These are phyloP conservation scores for Neurospora sp. DNA, from an alignment of 2,329 filamentous ascomycete genomes.

Conservation along the genomic window DNA sequence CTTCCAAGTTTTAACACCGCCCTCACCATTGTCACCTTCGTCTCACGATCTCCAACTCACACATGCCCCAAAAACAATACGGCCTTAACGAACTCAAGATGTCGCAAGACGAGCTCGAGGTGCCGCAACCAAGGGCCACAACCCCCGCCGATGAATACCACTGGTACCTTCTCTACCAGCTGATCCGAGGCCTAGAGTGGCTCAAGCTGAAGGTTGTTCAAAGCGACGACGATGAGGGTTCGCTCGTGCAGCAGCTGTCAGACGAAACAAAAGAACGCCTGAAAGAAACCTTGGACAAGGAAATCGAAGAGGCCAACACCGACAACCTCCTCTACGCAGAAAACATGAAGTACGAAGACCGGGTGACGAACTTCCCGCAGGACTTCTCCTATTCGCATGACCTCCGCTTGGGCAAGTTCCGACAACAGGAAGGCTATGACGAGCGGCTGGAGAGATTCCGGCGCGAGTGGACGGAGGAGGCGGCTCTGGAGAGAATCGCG, in stretches of 20 bases:
- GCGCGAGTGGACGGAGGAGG: background rate
- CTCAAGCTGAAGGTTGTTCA: background rate
- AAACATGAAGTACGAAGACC: background rate
- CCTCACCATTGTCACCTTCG: background rate
- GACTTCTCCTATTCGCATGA: background rate
- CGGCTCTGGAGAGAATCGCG: background rate
- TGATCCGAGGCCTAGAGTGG: background rate
- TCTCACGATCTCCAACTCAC: background rate
- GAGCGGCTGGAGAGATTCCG: background rate
- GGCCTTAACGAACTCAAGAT: background rate
- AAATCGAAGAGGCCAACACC: background rate
- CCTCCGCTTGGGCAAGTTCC: background rate
- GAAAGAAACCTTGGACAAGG: background rate
- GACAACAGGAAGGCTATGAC: background rate
- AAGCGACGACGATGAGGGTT: background rate
- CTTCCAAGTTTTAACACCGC: background rate
- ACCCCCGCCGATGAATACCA: background rate
- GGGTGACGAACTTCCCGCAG: background rate
- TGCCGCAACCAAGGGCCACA: background rate
- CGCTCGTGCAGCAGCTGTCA: background rate
- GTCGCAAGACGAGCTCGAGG: background rate
- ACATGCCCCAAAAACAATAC: background rate
- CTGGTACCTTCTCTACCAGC: background rate
- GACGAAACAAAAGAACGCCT: background rate
- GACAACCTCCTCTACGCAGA: background rate